Evolutionary conservation across 2,329 filamentous ascomycete genomes (phyloP), one percentile per base, ranked within the genome.

Genomic region (Periconia sp.): DNA sequence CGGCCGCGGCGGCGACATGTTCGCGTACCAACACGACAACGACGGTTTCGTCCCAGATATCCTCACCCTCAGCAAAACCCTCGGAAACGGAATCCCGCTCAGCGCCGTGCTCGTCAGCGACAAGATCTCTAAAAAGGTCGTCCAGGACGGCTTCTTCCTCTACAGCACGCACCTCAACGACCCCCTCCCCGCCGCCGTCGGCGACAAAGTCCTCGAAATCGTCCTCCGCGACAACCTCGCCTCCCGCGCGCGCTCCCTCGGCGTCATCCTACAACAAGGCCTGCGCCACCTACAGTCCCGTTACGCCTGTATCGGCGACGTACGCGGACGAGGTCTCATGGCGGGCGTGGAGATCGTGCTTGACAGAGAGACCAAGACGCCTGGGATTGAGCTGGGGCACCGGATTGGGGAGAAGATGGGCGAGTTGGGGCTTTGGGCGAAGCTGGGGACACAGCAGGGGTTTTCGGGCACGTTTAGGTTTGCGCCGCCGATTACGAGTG

Each of bases 81-180:
- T 86, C 0, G 84, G 84, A 0, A 83, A 83, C 61, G 84, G 85
- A 0, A 71, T 87, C 0, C 84, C 85, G 1, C 72, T 87, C 3
- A 80, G 78, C 46, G 80, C 84, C 0, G 82, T 87, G 1, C 74
- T 82, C 2, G 85, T 84, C 0, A 82, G 78, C 45, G 73, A 76
- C 6, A 75, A 79, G 41, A 83, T 87, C 43, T 82, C 80, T 40
- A 67, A 70, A 2, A 75, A 75, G 1, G 81, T 78, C 35, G 66
- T 69, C 9, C 77, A 82, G 19, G 72, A 74, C 3, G 79, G 77
- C 30, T 86, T 79, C 59, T 73, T 82, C 19, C 86, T 82, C 62
- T 80, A 83, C 57, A 86, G 83, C 0, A 87, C 85, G 0, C 85
- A 87, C 58, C 69, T 85, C 46, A 86, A 87, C 57, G 84, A 87